phyloP scores from a whole-genome alignment of 495 filamentous ascomycete species.

The Neurospora sp. region DNA sequence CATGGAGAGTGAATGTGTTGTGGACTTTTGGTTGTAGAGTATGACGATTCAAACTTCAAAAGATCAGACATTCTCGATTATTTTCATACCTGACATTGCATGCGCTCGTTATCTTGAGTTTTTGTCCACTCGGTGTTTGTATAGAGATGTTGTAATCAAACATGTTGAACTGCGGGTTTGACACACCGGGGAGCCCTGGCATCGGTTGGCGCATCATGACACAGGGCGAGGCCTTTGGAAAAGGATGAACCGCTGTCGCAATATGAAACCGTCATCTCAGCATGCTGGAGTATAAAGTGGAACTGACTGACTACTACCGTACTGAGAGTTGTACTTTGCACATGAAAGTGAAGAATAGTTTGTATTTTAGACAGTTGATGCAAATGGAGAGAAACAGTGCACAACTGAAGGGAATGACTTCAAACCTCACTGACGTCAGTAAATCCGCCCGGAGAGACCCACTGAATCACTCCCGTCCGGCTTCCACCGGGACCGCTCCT shows the following conservation, averaged over 20 bases:
- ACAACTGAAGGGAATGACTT: neutral
- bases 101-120: neutral
- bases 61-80: neutral
- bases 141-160: neutral
- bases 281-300: neutral
- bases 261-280: neutral
- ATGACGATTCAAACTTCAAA: neutral
- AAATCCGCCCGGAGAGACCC: neutral
- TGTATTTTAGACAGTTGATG: neutral
- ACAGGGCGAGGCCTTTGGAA: neutral
- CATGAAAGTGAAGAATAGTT: neutral
- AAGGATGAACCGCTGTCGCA: neutral
- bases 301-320: neutral
- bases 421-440: neutral
- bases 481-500: neutral
- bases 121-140: neutral
- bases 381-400: neutral
- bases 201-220: neutral
- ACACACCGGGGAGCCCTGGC: neutral
- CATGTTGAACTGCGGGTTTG: neutral
- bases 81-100: neutral
- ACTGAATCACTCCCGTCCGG: neutral
- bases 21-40: neutral
- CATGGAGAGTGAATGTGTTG: neutral
- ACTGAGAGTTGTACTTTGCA: neutral